Evolutionary conservation across 1,284 basidiomycete species (phyloP).

Genomic region (Microbotryum scabiosae): DNA sequence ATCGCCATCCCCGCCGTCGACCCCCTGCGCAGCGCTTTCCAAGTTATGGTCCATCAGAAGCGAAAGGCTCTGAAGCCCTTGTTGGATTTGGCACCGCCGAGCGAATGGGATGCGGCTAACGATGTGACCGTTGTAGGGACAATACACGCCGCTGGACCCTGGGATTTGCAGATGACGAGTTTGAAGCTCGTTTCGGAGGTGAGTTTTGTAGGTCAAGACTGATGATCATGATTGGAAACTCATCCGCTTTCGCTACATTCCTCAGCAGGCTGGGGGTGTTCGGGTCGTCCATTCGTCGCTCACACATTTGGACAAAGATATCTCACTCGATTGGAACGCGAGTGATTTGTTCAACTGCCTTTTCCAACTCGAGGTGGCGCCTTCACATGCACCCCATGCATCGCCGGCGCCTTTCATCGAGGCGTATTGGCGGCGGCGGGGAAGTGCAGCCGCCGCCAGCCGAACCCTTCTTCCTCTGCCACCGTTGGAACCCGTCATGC

Average conservation of each 20-base stretch:
- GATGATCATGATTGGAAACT: too few relatives aligned
- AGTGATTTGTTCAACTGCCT: constrained; percentile 56
- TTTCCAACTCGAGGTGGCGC: constrained; percentile 45
- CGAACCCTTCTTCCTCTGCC: constrained; percentile 54
- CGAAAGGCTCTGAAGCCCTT: constrained; percentile 43
- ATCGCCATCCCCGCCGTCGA: constrained; percentile 53
- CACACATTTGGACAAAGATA: neutral
- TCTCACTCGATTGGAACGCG: constrained; percentile 49
- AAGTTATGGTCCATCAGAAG: constrained; percentile 48
- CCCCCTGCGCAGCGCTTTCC: constrained; percentile 50
- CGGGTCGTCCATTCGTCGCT: constrained; percentile 11
- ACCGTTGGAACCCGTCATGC: constrained; percentile 47
- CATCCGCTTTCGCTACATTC: neutral
- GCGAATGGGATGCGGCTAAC: constrained; percentile 48
- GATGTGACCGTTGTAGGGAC: constrained; percentile 52
- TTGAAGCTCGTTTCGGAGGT: constrained; percentile 46
- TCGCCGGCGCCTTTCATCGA: constrained; percentile 52
- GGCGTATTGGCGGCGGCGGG: constrained; percentile 58
- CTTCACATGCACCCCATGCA: constrained; percentile 41
- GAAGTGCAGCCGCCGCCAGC: constrained; percentile 30
- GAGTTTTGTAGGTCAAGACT: constrained; percentile 39
- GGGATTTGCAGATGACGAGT: constrained; percentile 34
- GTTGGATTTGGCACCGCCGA: constrained; percentile 53
- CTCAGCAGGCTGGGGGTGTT: neutral
- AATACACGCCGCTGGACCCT: constrained; percentile 45